Base-by-base conservation (phyloP, 345 rosid species). In the Kandelia obovata region DNA sequence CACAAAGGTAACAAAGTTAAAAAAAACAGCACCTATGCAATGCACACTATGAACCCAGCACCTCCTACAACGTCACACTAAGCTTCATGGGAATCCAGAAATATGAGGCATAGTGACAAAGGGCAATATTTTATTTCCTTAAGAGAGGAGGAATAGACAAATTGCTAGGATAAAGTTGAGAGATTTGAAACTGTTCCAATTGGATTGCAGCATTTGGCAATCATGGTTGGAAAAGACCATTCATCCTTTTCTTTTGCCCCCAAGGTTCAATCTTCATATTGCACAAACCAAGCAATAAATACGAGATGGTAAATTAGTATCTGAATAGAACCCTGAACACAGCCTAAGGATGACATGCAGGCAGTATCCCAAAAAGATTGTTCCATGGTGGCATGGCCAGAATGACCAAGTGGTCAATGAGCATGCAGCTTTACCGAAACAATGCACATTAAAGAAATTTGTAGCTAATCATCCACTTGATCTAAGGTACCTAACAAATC, bases 391-490 rank as follows among this genome's bases (percentile, higher is more conserved):
- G 37, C 37, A 34, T 34, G 51, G 19, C 53, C 34, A 67, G 23
- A 21, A 35, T 63, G 31, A 15, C 67, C 49, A 43, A 11, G 49
- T 43, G 49, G 49, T 43, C 49, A 43, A 43, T 3, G 5, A 15
- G 17, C 19, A 43, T 43, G 49, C 27, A 57, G 65, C 58, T 27
- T 15, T 39, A 56, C 17, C 17, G 52, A 37, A 34, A 32, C 34
- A 55, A 4, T 15, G 10, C 51, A 35, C 39, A 47, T 67, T 37
- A 52, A 43, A 32, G 32, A 34, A 66, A 77, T 43, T 56, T 56
- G 59, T 27, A 66, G 56, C 2, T 23, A 56, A 55, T 19, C 21
- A 75, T 43, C 49, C 49, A 43, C 17, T 13, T 43, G 17, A 43
- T 43, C 49, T 0, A 43, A 2, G 49, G 17, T 15, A 43, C 49